Conservation (phyloP, 2,329 filamentous ascomycete genomes). For the Bipolaris zeicola region DNA sequence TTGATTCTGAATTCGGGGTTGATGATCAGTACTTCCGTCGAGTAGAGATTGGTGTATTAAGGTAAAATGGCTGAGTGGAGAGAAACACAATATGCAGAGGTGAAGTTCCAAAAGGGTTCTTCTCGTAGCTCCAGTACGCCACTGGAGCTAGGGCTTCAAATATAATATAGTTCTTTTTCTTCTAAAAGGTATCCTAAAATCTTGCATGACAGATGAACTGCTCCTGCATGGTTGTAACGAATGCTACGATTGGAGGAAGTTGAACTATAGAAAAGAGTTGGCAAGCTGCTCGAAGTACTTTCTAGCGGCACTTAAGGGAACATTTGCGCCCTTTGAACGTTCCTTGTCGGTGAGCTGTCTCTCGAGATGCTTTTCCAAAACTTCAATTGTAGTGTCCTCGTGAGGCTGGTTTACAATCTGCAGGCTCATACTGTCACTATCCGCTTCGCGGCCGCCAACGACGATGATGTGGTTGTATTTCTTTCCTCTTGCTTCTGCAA, state of each 20-base stretch:
- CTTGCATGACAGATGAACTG: too few species aligned
- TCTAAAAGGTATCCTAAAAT: too few species aligned
- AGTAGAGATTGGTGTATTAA: too few species aligned
- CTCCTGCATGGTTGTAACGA: background rate
- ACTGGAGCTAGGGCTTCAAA: too few species aligned
- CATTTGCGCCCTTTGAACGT: conserved; percentile 18
- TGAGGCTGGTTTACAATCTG: conserved; percentile 49
- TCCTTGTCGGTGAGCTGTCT: conserved; percentile 22
- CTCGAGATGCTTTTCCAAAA: conserved; percentile 44
- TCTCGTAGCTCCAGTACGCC: too few species aligned
- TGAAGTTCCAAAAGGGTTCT: too few species aligned
- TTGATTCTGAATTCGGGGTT: too few species aligned
- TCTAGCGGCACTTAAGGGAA: conserved; percentile 30
- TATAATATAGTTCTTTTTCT: too few species aligned
- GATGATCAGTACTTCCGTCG: too few species aligned
- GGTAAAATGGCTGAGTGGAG: too few species aligned
- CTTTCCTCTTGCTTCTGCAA: conserved; percentile 71
- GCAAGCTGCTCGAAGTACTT: conserved; percentile 39
- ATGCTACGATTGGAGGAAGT: background rate
- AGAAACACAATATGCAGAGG: too few species aligned
- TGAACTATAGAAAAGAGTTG: conserved; percentile 32
- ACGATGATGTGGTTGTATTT: conserved; percentile 77
- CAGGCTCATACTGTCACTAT: conserved; percentile 32
- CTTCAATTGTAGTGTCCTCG: conserved; percentile 27
- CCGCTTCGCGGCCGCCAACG: conserved; percentile 59